phyloP scores from a whole-genome alignment of 768 basidiomycete species.

The Grammothele lineata region DNA sequence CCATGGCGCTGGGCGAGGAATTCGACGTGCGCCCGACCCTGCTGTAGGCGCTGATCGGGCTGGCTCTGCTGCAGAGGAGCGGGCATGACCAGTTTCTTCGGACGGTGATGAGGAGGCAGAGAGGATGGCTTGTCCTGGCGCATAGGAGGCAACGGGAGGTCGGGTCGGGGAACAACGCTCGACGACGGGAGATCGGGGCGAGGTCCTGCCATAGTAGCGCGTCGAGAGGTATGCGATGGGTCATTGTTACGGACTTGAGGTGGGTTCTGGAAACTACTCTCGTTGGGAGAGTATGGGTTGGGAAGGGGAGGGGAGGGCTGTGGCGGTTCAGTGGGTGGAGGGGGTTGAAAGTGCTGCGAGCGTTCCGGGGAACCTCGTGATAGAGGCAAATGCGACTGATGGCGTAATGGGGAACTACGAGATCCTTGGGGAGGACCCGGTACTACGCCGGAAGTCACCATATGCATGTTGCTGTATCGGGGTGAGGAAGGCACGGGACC shows the following conservation, averaged over 20 bases:
- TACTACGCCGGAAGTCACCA: no score
- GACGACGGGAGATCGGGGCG: background rate
- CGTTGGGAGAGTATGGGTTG: slow-evolving; percentile 8
- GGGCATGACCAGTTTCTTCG: slow-evolving; percentile 73
- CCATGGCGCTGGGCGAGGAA: slow-evolving; percentile 13
- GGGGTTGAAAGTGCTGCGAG: no score
- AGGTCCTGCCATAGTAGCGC: background rate
- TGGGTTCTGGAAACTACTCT: background rate
- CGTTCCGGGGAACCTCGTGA: no score
- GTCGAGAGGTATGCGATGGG: background rate
- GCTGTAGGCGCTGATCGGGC: slow-evolving; percentile 1
- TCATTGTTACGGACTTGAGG: background rate
- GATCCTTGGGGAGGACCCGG: no score
- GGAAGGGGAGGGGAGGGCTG: slow-evolving; percentile 4
- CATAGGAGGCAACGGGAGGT: slow-evolving; percentile 14
- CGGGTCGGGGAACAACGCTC: slow-evolving; percentile 9
- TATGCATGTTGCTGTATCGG: slow-evolving; percentile 9
- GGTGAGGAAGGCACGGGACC: no score
- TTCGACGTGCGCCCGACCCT: slow-evolving; percentile 8
- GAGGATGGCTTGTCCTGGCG: background rate
- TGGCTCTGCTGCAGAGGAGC: slow-evolving; percentile 47
- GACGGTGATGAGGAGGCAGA: slow-evolving; percentile 37
- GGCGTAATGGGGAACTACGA: no score
- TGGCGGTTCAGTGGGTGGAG: background rate
- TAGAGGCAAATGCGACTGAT: no score